Evolutionary conservation across 2,329 filamentous ascomycete genomes (phyloP), one percentile per base, ranked within the genome.

Genomic region (Diaporthe citriasiana): DNA sequence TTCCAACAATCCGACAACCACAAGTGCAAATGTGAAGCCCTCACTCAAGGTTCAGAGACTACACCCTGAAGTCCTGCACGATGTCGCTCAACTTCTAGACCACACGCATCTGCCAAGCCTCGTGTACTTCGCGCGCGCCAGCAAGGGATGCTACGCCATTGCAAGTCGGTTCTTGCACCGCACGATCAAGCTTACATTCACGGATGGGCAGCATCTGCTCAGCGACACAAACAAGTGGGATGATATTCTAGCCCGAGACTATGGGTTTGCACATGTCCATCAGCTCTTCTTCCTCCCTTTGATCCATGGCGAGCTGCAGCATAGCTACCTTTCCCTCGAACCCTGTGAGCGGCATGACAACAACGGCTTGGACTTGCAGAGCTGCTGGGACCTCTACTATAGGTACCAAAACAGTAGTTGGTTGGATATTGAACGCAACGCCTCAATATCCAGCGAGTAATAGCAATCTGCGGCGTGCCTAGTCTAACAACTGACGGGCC

Each of bases 81-180:
- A 56, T 33, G 56, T 73, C 38, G 40, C 35, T 38, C 53, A 68
- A 27, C 30, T 56, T 57, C 71, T 73, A n/a, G 53, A 73, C 51
- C 25, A 33, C 60, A 50, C 60, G 27, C 71, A 73, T 51, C 66
- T 66, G 25, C 65, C 65, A 27, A 73, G 66, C 53, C 72, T 70
- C 45, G n/a, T 73, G 30, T 65, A 65, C 55, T 70, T 70, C 42
- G 55, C 72, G 38, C 65, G 25, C 35, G 30, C 65, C 56, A 53
- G 66, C 55, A 56, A 45, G 45, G 9, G 33, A 17, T 63, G 65
- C 45, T 66, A 73, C 51, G 72, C 55, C 56, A 50, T 71, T 38
- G 63, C 72, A 10, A 70, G 65, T 19, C 35, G 45, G 8, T 59
- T 70, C 50, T 47, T 73, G 13, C 70, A 63, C 47, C 45, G 72